These are phyloP conservation scores for Cryomyces minteri DNA, from an alignment of 495 filamentous ascomycete genomes.

Conservation along the genomic window DNA sequence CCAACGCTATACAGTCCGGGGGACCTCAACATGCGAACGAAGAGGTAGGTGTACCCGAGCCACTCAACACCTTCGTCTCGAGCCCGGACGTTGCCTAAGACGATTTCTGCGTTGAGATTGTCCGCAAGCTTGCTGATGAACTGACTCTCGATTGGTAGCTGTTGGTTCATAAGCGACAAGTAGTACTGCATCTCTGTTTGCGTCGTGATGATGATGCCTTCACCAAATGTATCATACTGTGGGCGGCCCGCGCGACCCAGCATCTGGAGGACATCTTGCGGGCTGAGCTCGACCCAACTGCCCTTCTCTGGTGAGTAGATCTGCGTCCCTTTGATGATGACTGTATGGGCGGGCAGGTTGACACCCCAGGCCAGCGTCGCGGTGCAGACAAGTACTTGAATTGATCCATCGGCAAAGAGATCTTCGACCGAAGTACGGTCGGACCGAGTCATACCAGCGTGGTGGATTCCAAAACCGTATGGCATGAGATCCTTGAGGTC, in stretches of 20 bases:
- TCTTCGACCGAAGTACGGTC: slow-evolving; percentile 92
- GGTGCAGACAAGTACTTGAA: slow-evolving; percentile 93
- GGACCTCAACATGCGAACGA: slow-evolving; percentile 92
- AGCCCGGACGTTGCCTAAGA: slow-evolving; percentile 83
- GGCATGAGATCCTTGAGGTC: slow-evolving; percentile 90
- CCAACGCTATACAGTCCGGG: slow-evolving; percentile 93
- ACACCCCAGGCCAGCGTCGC: slow-evolving; percentile 95
- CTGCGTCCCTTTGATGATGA: slow-evolving; percentile 95
- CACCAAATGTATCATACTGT: slow-evolving; percentile 93
- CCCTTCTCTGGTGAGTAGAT: slow-evolving; percentile 98
- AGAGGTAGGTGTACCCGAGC: slow-evolving; percentile 97
- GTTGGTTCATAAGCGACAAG: slow-evolving; percentile 86
- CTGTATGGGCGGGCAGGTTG: slow-evolving; percentile 83
- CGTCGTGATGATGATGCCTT: slow-evolving; percentile 96
- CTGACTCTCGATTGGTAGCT: slow-evolving; percentile 94
- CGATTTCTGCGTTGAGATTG: slow-evolving; percentile 94
- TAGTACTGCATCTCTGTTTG: slow-evolving; percentile 94
- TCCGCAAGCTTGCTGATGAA: slow-evolving; percentile 85
- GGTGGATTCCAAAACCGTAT: slow-evolving; percentile 95
- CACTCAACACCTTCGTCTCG: slow-evolving; percentile 94
- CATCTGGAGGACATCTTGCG: slow-evolving; percentile 98
- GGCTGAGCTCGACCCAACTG: slow-evolving; percentile 94
- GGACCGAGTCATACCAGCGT: slow-evolving; percentile 84
- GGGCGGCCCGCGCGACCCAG: slow-evolving; percentile 90
- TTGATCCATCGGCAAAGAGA: slow-evolving; percentile 72